Percentiles rank a stretch among this genome's conserved stretches.
These are phyloP conservation scores for Schizosaccharomyces versatilis DNA, from an alignment of 1,139 yeast genomes.

Conservation along the genomic window DNA sequence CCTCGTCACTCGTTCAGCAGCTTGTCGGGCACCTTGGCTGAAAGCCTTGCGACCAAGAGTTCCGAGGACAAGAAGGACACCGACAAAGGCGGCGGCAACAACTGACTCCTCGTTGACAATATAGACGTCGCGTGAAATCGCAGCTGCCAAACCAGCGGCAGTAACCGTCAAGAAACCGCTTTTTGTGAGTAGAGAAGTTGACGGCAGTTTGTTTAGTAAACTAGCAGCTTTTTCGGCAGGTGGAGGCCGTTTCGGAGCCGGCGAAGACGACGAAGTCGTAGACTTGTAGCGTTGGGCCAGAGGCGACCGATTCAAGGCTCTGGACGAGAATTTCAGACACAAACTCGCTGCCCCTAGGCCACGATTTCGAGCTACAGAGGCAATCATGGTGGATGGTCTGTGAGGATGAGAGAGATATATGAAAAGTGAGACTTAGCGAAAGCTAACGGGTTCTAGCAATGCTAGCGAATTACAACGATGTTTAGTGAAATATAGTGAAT, in stretches of 20 bases:
- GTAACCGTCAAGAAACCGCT: slow-evolving; percentile 89
- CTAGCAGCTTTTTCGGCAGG: slow-evolving; percentile 85
- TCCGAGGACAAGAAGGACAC: slow-evolving; percentile 52
- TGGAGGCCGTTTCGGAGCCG: slow-evolving; percentile 26
- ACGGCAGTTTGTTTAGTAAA: slow-evolving; percentile 81
- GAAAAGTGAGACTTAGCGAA: too few relatives aligned
- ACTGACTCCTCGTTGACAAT: slow-evolving; percentile 88
- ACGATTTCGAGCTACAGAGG: too few relatives aligned
- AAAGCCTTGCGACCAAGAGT: slow-evolving; percentile 86
- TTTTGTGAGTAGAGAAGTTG: slow-evolving; percentile 68
- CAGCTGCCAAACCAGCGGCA: slow-evolving; percentile 83
- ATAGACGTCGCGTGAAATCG: slow-evolving; percentile 78
- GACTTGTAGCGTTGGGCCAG: neutral
- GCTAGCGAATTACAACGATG: too few relatives aligned
- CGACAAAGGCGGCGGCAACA: slow-evolving; percentile 56
- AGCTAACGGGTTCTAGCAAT: too few relatives aligned
- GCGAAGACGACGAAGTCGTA: neutral
- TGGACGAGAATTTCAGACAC: too few relatives aligned
- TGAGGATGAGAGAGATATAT: too few relatives aligned
- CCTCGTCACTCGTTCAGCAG: slow-evolving; percentile 61
- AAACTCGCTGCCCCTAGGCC: too few relatives aligned
- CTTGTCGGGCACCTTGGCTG: slow-evolving; percentile 84
- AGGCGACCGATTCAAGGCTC: neutral
- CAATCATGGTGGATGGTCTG: too few relatives aligned
- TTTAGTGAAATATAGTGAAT: too few relatives aligned